Evolutionary conservation across 2,329 filamentous ascomycete genomes (phyloP).

Genomic region (Clathrospora elynae): DNA sequence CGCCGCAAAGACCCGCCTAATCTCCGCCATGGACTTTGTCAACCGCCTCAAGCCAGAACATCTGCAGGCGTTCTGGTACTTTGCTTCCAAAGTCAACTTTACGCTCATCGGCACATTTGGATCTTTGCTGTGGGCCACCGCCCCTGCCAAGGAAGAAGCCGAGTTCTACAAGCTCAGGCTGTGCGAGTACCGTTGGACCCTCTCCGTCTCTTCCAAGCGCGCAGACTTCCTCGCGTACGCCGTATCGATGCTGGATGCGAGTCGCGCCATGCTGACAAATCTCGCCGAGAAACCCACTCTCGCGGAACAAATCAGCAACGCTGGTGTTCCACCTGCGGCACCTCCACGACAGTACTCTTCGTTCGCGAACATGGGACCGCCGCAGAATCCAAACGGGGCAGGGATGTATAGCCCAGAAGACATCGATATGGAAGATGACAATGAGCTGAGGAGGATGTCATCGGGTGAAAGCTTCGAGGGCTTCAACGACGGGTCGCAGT

Average conservation of each 20-base stretch:
- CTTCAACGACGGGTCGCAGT: slow-evolving; percentile 36
- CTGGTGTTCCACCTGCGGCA: slow-evolving; percentile 45
- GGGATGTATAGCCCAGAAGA: slow-evolving; percentile 27
- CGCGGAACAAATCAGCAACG: slow-evolving; percentile 45
- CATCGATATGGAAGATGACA: slow-evolving; percentile 36
- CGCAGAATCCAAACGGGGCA: slow-evolving; percentile 16
- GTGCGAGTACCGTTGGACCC: slow-evolving; percentile 91
- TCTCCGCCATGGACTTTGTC: slow-evolving; percentile 96
- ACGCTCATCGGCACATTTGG: slow-evolving; percentile 94
- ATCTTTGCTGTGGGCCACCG: slow-evolving; percentile 85
- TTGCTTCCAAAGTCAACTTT: slow-evolving; percentile 87
- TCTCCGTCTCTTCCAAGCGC: slow-evolving; percentile 81
- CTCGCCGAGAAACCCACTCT: slow-evolving; percentile 53
- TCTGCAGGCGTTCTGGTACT: slow-evolving; percentile 91
- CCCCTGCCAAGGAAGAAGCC: slow-evolving; percentile 83
- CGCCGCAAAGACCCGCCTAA: slow-evolving; percentile 90
- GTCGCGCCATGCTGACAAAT: slow-evolving; percentile 51
- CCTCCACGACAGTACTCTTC: slow-evolving; percentile 27
- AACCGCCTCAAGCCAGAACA: slow-evolving; percentile 88
- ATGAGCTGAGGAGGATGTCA: slow-evolving; percentile 26
- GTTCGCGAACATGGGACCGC: slow-evolving; percentile 26
- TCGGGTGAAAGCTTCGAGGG: slow-evolving; percentile 42
- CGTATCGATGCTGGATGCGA: slow-evolving; percentile 53
- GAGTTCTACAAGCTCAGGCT: slow-evolving; percentile 88
- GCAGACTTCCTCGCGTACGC: slow-evolving; percentile 57